phyloP scores from a whole-genome alignment of 2,329 filamentous ascomycete species.

The Fusarium drepaniforme region DNA sequence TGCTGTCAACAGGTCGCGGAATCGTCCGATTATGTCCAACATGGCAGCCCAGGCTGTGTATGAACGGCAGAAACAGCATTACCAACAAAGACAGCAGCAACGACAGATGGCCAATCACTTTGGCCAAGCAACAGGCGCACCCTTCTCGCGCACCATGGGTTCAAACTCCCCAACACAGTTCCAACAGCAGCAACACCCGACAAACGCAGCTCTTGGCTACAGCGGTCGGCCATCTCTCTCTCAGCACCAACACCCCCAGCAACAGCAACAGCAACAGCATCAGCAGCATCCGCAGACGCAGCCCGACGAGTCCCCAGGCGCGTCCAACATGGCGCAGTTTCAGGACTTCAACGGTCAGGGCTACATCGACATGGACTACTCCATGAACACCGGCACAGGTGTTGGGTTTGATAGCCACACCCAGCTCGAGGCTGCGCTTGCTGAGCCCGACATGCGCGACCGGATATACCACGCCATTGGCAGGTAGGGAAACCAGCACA shows the following conservation, averaged over 20 bases:
- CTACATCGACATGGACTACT: slow-evolving; percentile 44
- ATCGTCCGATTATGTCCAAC: neutral
- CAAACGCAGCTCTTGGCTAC: slow-evolving; percentile 12
- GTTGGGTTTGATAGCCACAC: slow-evolving; percentile 34
- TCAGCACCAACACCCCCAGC: slow-evolving; percentile 6
- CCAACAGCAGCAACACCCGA: slow-evolving; percentile 29
- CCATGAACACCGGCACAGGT: slow-evolving; percentile 5
- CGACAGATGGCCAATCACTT: slow-evolving; percentile 35
- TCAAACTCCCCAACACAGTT: slow-evolving; percentile 28
- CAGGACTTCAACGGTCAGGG: slow-evolving; percentile 35
- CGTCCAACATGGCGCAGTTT: slow-evolving; percentile 28
- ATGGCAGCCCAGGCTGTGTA: slow-evolving; percentile 26
- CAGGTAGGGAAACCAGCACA: slow-evolving; percentile 14
- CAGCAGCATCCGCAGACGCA: neutral
- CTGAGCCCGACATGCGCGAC: slow-evolving; percentile 39
- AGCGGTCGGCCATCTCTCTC: neutral
- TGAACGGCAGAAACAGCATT: slow-evolving; percentile 27
- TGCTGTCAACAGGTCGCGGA: neutral
- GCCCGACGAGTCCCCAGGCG: slow-evolving; percentile 11
- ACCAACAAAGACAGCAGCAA: slow-evolving; percentile 20
- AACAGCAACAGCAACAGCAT: slow-evolving; percentile 21
- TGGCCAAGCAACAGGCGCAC: slow-evolving; percentile 10
- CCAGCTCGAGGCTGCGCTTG: slow-evolving; percentile 38
- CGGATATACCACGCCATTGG: slow-evolving; percentile 40
- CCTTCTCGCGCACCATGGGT: slow-evolving; percentile 23